Percentiles rank a stretch among this genome's conserved stretches.
phyloP scores from a whole-genome alignment of 2,329 filamentous ascomycete species.

The Macrophomina pseudophaseolina region DNA sequence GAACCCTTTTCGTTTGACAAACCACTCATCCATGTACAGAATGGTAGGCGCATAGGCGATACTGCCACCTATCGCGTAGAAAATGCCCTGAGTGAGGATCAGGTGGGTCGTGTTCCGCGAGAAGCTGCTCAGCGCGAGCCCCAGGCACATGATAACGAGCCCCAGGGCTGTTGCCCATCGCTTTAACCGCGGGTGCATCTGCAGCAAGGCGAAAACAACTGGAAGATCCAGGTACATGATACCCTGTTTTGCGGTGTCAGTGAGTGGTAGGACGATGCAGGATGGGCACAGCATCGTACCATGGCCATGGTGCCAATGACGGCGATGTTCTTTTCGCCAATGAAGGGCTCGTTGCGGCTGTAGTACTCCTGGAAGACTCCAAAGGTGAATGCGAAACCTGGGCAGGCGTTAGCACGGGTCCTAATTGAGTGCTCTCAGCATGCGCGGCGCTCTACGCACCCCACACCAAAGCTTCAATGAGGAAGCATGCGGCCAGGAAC shows the following conservation, averaged over 20 bases:
- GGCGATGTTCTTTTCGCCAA: constrained; percentile 58
- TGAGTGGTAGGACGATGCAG: constrained; percentile 32
- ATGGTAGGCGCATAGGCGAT: constrained; percentile 63
- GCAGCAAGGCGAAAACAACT: constrained; percentile 44
- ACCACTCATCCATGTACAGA: constrained; percentile 67
- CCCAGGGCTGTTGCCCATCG: constrained; percentile 40
- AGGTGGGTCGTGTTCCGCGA: constrained; percentile 59
- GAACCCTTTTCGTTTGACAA: constrained; percentile 61
- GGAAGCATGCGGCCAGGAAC: constrained; percentile 56
- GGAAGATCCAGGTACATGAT: constrained; percentile 53
- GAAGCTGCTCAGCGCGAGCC: constrained; percentile 54
- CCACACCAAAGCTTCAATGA: constrained; percentile 61
- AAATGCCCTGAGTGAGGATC: constrained; percentile 64
- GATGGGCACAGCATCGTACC: constrained; percentile 55
- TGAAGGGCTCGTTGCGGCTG: constrained; percentile 63
- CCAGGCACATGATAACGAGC: constrained; percentile 42
- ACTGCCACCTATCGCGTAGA: constrained; percentile 64
- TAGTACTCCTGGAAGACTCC: constrained; percentile 76
- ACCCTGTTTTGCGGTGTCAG: constrained; percentile 33
- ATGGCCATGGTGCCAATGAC: constrained; percentile 69
- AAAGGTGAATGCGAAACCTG: constrained; percentile 71
- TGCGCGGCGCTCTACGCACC: constrained; percentile 40
- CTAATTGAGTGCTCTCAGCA: background rate
- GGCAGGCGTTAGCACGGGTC: constrained; percentile 22
- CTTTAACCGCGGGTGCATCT: constrained; percentile 40